A percentile compares a stretch with the other conserved stretches of the same genome.
Conservation (phyloP, 108 stramenopile genomes). For the Asterionellopsis glacialis region DNA sequence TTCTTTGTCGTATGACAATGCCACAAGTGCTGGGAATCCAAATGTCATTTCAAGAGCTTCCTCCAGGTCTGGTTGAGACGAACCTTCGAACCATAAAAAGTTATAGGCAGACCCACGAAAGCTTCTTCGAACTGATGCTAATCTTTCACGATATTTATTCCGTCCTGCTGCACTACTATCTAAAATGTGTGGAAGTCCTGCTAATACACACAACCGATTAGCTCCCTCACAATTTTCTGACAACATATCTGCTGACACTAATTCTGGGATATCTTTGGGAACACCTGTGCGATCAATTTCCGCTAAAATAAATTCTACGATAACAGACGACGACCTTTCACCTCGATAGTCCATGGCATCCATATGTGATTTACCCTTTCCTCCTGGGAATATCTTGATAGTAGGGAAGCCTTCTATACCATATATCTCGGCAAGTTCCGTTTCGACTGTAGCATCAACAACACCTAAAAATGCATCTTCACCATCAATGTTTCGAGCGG, state of each 20-base stretch:
- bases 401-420: conserved; percentile 27
- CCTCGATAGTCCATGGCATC: conserved; percentile 28
- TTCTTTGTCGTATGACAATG: conserved; percentile 19
- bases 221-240: conserved; percentile 17
- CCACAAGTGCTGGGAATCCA: conserved; percentile 33
- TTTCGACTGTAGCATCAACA: conserved; percentile 31
- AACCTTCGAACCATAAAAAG: conserved; percentile 36
- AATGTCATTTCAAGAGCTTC: conserved; percentile 29
- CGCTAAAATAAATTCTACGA: conserved; percentile 11
- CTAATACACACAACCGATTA: conserved; percentile 34
- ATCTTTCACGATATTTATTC: conserved; percentile 15
- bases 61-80: conserved; percentile 28
- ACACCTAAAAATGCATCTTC: conserved; percentile 17
- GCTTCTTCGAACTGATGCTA: conserved; percentile 12
- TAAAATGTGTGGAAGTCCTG: conserved; percentile 31
- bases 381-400: conserved; percentile 35
- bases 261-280: conserved; percentile 23
- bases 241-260: conserved; percentile 7
- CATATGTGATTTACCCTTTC: conserved; percentile 4
- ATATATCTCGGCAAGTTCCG: conserved; percentile 10
- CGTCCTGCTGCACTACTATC: conserved; percentile 30
- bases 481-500: conserved; percentile 18
- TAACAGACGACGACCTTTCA: conserved; percentile 6
- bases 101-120: conserved; percentile 22
- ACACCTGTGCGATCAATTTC: conserved; percentile 27